Percentiles rank a stretch among this genome's conserved stretches.
These are phyloP conservation scores for Huntiella moniliformis DNA, from an alignment of 2,329 filamentous ascomycete species.

Conservation along the genomic window DNA sequence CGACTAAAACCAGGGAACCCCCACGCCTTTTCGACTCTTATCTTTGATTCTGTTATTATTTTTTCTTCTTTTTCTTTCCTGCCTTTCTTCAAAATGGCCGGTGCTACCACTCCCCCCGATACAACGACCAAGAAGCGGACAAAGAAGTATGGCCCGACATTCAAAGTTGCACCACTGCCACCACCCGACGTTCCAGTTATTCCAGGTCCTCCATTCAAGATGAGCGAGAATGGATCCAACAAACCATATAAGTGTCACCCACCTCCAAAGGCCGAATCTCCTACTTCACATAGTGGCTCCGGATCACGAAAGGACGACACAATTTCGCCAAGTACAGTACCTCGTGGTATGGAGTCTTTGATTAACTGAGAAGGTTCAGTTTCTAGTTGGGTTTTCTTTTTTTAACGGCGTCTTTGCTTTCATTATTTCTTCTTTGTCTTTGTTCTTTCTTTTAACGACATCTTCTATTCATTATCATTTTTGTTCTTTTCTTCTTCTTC, in stretches of 20 bases:
- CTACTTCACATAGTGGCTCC: neutral
- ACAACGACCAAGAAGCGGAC: conserved; percentile 6
- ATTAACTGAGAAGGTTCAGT: conserved; percentile 2
- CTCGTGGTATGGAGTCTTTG: conserved; percentile 20
- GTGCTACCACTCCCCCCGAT: neutral
- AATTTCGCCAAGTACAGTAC: conserved; percentile 26
- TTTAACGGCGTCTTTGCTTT: neutral
- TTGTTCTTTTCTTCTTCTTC: conserved; percentile 1
- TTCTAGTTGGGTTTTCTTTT: neutral
- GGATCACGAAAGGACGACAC: conserved; percentile 16
- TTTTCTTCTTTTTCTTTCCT: too few relatives aligned
- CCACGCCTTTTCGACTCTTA: too few relatives aligned
- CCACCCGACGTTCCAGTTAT: conserved; percentile 10
- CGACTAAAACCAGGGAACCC: neutral
- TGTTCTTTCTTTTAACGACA: conserved; percentile 1
- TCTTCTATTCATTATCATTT: neutral
- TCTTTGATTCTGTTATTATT: too few relatives aligned
- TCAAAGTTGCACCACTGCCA: conserved; percentile 11
- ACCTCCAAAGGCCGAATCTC: conserved; percentile 2
- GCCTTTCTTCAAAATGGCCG: too few relatives aligned
- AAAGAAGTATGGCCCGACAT: conserved; percentile 12
- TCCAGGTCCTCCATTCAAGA: conserved; percentile 11
- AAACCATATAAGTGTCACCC: conserved; percentile 11
- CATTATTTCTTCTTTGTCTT: conserved; percentile 1
- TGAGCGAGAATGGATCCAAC: conserved; percentile 11